phyloP scores from a whole-genome alignment of 495 filamentous ascomycete species.

The Symbiotaphrina buchneri region DNA sequence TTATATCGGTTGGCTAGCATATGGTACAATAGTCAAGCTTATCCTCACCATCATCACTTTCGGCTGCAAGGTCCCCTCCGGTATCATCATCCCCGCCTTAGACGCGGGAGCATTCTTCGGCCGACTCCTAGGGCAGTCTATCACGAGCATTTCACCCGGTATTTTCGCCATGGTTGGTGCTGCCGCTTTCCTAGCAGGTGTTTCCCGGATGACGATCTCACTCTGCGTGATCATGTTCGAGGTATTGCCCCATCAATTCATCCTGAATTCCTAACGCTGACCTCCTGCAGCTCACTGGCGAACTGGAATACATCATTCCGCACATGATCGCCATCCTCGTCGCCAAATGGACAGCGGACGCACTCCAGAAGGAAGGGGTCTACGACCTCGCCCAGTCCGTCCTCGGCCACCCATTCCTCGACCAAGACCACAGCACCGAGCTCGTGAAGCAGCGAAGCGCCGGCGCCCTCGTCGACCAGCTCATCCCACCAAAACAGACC shows the following conservation, averaged over 20 bases:
- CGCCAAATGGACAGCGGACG: conserved; percentile 35
- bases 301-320: conserved; percentile 24
- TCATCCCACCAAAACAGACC: conserved; percentile 26
- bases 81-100: conserved; percentile 34
- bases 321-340: conserved; percentile 35
- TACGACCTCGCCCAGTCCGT: conserved; percentile 32
- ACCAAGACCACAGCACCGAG: conserved; percentile 21
- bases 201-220: conserved; percentile 33
- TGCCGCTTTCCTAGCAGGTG: conserved; percentile 31
- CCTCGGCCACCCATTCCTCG: conserved; percentile 32
- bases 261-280: conserved; percentile 18
- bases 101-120: conserved; percentile 33
- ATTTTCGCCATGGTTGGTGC: conserved; percentile 41
- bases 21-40: conserved; percentile 27
- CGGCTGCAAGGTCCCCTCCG: conserved; percentile 32
- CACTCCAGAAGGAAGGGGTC: conserved; percentile 23
- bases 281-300: conserved; percentile 10
- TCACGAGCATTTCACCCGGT: conserved; percentile 23
- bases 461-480: conserved; percentile 16
- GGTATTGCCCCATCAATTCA: conserved; percentile 4
- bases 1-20: conserved; percentile 25
- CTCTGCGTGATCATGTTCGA: conserved; percentile 38
- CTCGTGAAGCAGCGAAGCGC: conserved; percentile 17
- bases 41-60: conserved; percentile 30
- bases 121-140: conserved; percentile 25